Evolutionary conservation across 2,329 filamentous ascomycete genomes (phyloP).

Genomic region (Calcarisporium arbuscula): DNA sequence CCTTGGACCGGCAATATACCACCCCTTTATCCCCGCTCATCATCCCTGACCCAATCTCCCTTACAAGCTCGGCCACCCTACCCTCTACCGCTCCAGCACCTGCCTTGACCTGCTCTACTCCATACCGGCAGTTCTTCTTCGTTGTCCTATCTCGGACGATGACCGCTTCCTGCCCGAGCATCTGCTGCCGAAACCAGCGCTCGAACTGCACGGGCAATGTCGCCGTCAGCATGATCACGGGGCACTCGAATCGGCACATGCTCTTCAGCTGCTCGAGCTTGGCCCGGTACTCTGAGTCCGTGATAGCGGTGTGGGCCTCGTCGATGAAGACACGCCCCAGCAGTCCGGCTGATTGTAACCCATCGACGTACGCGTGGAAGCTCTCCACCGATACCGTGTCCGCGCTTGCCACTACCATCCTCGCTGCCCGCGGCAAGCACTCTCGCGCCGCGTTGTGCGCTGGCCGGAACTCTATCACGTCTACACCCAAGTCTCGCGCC

Average conservation of each 20-base stretch:
- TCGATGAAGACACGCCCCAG: conserved; percentile 2
- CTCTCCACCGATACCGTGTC: conserved; percentile 1
- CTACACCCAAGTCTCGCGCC: too few relatives aligned
- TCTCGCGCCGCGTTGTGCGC: too few relatives aligned
- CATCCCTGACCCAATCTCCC: too few relatives aligned
- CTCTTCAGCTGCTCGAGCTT: conserved; percentile 1
- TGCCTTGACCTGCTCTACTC: conserved; percentile 1
- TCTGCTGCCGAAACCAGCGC: conserved; percentile 1
- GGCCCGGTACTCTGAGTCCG: not conserved
- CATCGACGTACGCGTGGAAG: conserved; percentile 1
- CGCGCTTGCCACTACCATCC: too few relatives aligned
- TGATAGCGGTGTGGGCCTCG: conserved; percentile 1
- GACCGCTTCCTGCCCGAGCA: not conserved
- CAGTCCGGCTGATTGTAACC: too few relatives aligned
- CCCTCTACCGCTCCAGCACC: not conserved
- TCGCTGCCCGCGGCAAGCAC: too few relatives aligned
- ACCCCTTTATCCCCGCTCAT: too few relatives aligned
- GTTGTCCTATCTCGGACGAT: conserved; percentile 1
- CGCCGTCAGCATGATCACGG: not conserved
- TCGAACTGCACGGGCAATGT: too few relatives aligned
- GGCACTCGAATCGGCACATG: not conserved
- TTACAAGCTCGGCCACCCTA: conserved; percentile 1
- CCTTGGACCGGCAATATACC: too few relatives aligned
- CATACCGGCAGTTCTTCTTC: conserved; percentile 2
- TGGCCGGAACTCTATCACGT: too few relatives aligned